phyloP scores from a whole-genome alignment of 495 filamentous ascomycete species.

The Xanthoparmelia taractica region DNA sequence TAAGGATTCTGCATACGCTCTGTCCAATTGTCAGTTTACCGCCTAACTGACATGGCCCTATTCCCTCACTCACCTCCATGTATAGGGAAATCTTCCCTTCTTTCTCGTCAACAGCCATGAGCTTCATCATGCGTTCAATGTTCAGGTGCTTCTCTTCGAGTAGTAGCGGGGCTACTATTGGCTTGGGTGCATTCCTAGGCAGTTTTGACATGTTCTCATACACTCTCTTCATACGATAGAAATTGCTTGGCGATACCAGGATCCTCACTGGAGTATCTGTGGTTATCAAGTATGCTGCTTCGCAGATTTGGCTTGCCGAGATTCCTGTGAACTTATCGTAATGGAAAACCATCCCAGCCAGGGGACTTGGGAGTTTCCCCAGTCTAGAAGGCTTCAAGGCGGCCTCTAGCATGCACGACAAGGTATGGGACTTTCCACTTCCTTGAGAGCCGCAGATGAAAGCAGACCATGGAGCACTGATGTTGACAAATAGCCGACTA shows the following conservation, averaged over 20 bases:
- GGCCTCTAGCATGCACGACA: constrained; percentile 64
- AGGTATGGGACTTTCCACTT: constrained; percentile 66
- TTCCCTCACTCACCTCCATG: constrained; percentile 38
- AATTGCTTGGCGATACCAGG: constrained; percentile 56
- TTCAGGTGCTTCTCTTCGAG: constrained; percentile 54
- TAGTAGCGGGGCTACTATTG: constrained; percentile 43
- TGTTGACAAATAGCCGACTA: constrained; percentile 56
- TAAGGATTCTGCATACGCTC: constrained; percentile 41
- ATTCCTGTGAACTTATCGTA: constrained; percentile 56
- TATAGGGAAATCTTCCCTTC: constrained; percentile 50
- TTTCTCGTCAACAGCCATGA: constrained; percentile 55
- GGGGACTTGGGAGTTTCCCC: constrained; percentile 39
- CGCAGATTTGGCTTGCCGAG: constrained; percentile 50
- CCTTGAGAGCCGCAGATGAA: constrained; percentile 77
- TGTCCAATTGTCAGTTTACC: constrained; percentile 24
- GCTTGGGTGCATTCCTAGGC: constrained; percentile 21
- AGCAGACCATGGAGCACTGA: constrained; percentile 55
- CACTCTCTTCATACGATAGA: constrained; percentile 37
- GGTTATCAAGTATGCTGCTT: constrained; percentile 59
- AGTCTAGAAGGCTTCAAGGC: constrained; percentile 42
- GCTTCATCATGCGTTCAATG: constrained; percentile 54
- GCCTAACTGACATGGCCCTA: background rate
- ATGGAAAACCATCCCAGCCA: constrained; percentile 62
- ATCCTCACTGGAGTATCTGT: constrained; percentile 50
- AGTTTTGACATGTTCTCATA: constrained; percentile 31